Conservation (phyloP, 805 yeast genomes). For the Yamadazyma endophytica region DNA sequence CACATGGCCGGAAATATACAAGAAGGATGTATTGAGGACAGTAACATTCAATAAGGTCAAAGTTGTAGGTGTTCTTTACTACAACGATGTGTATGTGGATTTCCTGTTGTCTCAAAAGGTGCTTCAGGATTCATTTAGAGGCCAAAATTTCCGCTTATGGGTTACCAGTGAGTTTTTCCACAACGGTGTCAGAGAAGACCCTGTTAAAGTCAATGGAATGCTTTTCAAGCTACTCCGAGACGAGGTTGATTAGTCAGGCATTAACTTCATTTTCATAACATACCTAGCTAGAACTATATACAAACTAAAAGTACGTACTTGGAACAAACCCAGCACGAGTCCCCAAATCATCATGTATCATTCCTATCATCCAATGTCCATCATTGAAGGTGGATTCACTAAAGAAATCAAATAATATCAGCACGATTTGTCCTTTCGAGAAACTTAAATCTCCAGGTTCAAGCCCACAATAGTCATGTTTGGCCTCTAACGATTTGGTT, state of each 20-base stretch:
- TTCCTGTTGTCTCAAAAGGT: conserved; percentile 37
- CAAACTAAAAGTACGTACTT: conserved; percentile 17
- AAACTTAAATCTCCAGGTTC: conserved; percentile 37
- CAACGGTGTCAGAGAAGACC: conserved; percentile 43
- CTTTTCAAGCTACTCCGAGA: conserved; percentile 36
- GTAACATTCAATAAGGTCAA: conserved; percentile 35
- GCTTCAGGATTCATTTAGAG: conserved; percentile 21
- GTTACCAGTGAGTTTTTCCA: conserved; percentile 50
- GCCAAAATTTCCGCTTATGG: conserved; percentile 33
- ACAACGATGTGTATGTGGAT: conserved; percentile 51
- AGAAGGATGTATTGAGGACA: conserved; percentile 20
- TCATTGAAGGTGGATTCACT: conserved; percentile 16
- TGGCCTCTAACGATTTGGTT: conserved; percentile 10
- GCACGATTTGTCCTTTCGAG: conserved; percentile 27
- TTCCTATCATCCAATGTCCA: conserved; percentile 32
- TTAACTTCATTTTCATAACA: not conserved
- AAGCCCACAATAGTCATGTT: conserved; percentile 24
- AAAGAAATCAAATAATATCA: conserved; percentile 30
- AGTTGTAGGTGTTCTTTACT: conserved; percentile 48
- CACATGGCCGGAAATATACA: conserved; percentile 36
- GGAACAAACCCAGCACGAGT: conserved; percentile 37
- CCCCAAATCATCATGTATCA: conserved; percentile 9
- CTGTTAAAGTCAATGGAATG: conserved; percentile 34
- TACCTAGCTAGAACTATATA: not conserved
- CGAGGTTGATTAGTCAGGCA: conserved; percentile 38